These are phyloP conservation scores for Hippophae gyantsensis DNA, from an alignment of 306 rosid species.

Conservation along the genomic window DNA sequence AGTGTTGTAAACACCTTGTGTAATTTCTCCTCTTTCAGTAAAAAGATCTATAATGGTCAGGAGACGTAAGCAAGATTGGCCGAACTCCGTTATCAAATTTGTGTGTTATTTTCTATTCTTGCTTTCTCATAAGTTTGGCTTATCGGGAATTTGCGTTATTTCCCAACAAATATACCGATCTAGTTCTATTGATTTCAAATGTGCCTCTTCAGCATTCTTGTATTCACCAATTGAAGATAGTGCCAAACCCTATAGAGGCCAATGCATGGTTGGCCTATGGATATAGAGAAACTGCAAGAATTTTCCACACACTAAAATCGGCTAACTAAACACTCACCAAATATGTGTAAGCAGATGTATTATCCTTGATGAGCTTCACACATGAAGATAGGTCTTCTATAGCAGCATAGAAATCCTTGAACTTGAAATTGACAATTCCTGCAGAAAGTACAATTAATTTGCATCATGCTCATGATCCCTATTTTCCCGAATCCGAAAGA, in stretches of 20 bases:
- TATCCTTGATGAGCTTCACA: slow-evolving; percentile 57
- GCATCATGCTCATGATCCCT: not conserved
- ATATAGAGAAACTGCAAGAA: slow-evolving; percentile 8
- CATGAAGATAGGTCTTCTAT: slow-evolving; percentile 68
- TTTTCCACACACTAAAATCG: slow-evolving; percentile 11
- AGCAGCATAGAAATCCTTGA: slow-evolving; percentile 64
- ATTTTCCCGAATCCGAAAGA: not conserved
- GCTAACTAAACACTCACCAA: slow-evolving; percentile 42
- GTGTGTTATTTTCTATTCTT: no score
- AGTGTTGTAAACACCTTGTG: no score
- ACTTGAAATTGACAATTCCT: slow-evolving; percentile 82
- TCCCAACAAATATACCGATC: slow-evolving; percentile 57
- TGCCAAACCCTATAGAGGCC: slow-evolving; percentile 58
- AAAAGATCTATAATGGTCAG: no score
- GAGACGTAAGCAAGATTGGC: no score
- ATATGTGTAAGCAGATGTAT: slow-evolving; percentile 70
- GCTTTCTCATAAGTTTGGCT: no score
- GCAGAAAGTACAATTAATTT: slow-evolving; percentile 7
- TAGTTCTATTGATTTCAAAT: slow-evolving; percentile 59
- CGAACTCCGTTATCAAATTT: no score
- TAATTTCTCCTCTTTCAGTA: no score
- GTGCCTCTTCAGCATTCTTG: slow-evolving; percentile 76
- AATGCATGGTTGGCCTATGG: slow-evolving; percentile 8
- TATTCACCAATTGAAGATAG: slow-evolving; percentile 75
- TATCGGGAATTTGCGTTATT: no score